Evolutionary conservation across 352 stramenopile genomes (phyloP), one percentile per base, ranked within the genome.

Genomic region (Phytophthora melonis): DNA sequence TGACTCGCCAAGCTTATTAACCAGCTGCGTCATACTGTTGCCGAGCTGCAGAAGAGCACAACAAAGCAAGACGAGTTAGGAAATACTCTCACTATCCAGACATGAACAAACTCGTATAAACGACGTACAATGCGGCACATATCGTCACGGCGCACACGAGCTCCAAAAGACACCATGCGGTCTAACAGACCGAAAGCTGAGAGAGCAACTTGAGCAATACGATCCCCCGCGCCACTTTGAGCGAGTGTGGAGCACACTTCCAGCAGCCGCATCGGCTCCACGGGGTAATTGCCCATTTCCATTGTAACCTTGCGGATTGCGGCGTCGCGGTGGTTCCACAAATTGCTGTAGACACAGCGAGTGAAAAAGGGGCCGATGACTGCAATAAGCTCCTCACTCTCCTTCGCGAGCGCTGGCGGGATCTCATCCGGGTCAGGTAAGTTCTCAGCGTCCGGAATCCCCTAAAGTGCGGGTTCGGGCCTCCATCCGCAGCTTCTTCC

Each of bases 301-400:
- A 93, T 88, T 1, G 84, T 89, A 14, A 97, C 87, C 77, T 95
- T 97, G 3, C 88, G 84, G 63, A 95, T 93, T n/a, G 87, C 87
- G 5, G 84, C 88, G 41, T 95, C 90, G 7, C 90, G 83, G 58
- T 95, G 90, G 59, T 93, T 95, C 90, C 90, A 97, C 62, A 94
- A 59, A 45, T 97, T 97, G 66, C 88, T 95, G 75, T 95, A 97
- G 21, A 95, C 84, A 50, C 90, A 97, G 19, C 84, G 83, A 8
- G 87, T 92, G 56, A 97, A 83, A 63, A 93, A 97, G 1, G 82
- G 54, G 0, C 90, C 90, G 64, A 97, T 90, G 0, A 97, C 77
- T 9, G 69, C 57, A 19, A 97, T 93, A 34, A 97, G 80, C 13
- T 92, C 79, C 19, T 92, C 86, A 63, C 84, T 95, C 54, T 95